phyloP scores from a whole-genome alignment of 1,284 basidiomycete genomes.

The Stygiomarasmius scandens region DNA sequence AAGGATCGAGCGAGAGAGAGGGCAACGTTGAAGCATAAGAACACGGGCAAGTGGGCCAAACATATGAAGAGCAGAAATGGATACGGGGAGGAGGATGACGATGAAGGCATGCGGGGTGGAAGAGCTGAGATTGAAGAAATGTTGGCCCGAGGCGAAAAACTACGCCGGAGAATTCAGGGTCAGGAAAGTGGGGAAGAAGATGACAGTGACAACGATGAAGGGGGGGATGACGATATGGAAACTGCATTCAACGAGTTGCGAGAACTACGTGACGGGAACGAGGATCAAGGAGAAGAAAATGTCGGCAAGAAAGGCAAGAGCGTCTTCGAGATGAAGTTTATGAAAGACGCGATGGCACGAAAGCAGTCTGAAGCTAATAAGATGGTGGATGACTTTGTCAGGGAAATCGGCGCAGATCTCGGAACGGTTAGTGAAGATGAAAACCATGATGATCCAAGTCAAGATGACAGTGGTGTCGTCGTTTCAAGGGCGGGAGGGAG shows the following conservation, averaged over 20 bases:
- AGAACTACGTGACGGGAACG: slow-evolving; percentile 46
- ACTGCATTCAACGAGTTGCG: slow-evolving; percentile 77
- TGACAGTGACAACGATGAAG: slow-evolving; percentile 50
- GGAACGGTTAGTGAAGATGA: slow-evolving; percentile 34
- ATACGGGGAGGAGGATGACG: slow-evolving; percentile 64
- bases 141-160: slow-evolving; percentile 72
- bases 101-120: slow-evolving; percentile 73
- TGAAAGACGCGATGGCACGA: slow-evolving; percentile 85
- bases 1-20: slow-evolving; percentile 81
- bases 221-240: slow-evolving; percentile 54
- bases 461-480: slow-evolving; percentile 34
- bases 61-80: slow-evolving; percentile 68
- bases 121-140: slow-evolving; percentile 79
- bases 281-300: slow-evolving; percentile 27
- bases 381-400: slow-evolving; percentile 70
- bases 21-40: slow-evolving; percentile 84
- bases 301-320: slow-evolving; percentile 54
- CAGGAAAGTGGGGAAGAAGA: slow-evolving; percentile 53
- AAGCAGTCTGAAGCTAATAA: slow-evolving; percentile 59
- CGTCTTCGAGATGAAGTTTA: slow-evolving; percentile 93
- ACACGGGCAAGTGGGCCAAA: slow-evolving; percentile 82
- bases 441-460: slow-evolving; percentile 36
- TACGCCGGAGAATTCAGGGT: slow-evolving; percentile 74
- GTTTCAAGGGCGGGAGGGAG: slow-evolving; percentile 62
- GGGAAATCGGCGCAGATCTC: slow-evolving; percentile 56